Conservation (phyloP, 306 rosid species). For the Heteromeles arbutifolia region DNA sequence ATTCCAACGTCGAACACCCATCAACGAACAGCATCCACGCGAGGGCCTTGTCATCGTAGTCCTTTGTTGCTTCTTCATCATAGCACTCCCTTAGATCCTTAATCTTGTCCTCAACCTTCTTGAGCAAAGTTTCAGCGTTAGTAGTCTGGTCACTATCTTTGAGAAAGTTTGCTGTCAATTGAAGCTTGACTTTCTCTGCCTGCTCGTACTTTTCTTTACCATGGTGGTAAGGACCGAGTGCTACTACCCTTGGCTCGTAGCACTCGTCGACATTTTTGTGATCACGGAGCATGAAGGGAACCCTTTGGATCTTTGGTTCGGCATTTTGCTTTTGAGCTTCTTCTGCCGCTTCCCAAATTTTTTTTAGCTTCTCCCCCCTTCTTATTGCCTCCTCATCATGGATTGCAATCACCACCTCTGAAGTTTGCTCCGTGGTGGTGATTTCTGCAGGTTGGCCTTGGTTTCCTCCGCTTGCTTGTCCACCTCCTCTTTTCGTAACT, state of each 20-base stretch:
- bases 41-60: background rate
- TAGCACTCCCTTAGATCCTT: background rate
- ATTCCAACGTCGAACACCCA: too few relatives aligned
- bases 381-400: too few relatives aligned
- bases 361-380: too few relatives aligned
- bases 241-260: slow-evolving; percentile 10
- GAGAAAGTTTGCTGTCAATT: background rate
- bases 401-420: too few relatives aligned
- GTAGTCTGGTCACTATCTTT: background rate
- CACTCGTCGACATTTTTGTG: background rate
- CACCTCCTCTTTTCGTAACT: background rate
- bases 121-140: too few relatives aligned
- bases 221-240: slow-evolving; percentile 22
- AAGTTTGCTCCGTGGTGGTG: background rate
- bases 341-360: background rate
- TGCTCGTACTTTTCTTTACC: background rate
- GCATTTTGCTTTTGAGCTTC: background rate
- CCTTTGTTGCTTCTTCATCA: background rate
- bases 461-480: background rate
- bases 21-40: too few relatives aligned
- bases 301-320: slow-evolving; percentile 6
- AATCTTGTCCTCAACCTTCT: background rate
- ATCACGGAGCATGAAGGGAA: background rate
- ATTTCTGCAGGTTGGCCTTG: too few relatives aligned
- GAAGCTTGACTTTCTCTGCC: background rate